Evolutionary conservation across 257 asterid genomes (phyloP).

Genomic region (Mitragyna speciosa): DNA sequence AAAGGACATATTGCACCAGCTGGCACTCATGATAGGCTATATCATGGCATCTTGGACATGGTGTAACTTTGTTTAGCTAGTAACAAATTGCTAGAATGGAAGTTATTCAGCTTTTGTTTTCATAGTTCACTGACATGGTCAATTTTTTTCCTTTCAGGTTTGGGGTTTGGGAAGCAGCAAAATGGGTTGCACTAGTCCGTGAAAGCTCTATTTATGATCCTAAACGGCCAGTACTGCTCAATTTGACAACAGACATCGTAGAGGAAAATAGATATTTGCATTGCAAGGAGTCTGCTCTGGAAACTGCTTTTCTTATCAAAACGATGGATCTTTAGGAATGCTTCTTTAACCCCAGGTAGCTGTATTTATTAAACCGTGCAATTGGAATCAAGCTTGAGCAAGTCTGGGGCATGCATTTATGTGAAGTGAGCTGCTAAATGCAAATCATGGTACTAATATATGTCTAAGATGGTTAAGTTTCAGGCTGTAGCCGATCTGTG

Average conservation of each 20-base stretch:
- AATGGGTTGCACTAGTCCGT: conserved; percentile 84
- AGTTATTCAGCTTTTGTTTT: background rate
- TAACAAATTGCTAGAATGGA: background rate
- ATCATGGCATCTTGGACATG: background rate
- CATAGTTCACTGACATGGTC: background rate
- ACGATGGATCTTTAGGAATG: conserved; percentile 38
- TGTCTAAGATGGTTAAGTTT: background rate
- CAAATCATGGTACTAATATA: background rate
- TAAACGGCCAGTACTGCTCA: conserved; percentile 67
- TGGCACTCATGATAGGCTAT: background rate
- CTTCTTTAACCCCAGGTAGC: background rate
- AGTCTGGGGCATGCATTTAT: background rate
- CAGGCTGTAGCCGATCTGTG: background rate
- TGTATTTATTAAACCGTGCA: background rate
- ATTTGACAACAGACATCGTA: conserved; percentile 70
- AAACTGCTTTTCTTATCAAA: conserved; percentile 78
- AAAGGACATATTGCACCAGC: background rate
- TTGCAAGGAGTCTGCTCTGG: conserved; percentile 83
- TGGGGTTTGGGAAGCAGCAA: conserved; percentile 98
- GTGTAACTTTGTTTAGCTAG: background rate
- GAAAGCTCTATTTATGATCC: conserved; percentile 74
- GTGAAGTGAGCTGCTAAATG: background rate
- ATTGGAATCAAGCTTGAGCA: background rate
- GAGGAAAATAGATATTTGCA: conserved; percentile 83
- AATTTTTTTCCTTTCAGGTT: conserved; percentile 53